Evolutionary conservation across 495 filamentous ascomycete genomes (phyloP).

Genomic region (Umbilicaria muhlenbergii): DNA sequence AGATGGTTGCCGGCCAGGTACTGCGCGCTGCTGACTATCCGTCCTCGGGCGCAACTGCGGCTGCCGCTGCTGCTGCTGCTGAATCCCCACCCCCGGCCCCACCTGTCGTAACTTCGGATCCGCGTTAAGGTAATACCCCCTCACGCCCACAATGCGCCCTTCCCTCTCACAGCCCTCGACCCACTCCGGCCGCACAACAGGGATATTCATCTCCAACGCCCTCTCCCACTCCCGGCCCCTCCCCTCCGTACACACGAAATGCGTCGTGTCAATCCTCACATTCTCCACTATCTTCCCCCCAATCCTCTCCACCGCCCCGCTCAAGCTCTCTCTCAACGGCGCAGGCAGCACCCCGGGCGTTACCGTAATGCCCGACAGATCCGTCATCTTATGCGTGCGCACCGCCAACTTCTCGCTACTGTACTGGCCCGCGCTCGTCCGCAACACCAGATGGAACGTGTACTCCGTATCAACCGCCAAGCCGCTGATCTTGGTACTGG

Average conservation of each 20-base stretch:
- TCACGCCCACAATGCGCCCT: conserved; percentile 83
- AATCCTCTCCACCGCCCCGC: conserved; percentile 65
- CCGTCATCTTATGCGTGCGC: conserved; percentile 96
- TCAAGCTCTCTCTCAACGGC: conserved; percentile 55
- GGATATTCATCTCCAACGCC: conserved; percentile 94
- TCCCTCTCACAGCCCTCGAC: conserved; percentile 85
- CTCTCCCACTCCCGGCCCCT: conserved; percentile 84
- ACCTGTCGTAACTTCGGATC: conserved; percentile 51
- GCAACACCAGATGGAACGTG: conserved; percentile 80
- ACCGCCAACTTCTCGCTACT: conserved; percentile 70
- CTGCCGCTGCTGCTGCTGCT: conserved; percentile 7
- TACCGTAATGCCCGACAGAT: conserved; percentile 89
- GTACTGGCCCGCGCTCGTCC: conserved; percentile 80
- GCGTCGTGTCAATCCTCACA: conserved; percentile 93
- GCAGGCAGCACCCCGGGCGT: conserved; percentile 77
- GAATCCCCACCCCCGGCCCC: conserved; percentile 23
- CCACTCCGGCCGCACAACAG: conserved; percentile 96
- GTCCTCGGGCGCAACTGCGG: conserved; percentile 19
- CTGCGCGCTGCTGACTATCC: conserved; percentile 16
- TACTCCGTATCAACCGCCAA: conserved; percentile 92
- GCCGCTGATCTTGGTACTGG: conserved; percentile 93
- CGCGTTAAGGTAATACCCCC: conserved; percentile 89
- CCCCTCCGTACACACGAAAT: conserved; percentile 97
- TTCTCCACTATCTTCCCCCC: conserved; percentile 82
- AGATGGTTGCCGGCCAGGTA: not conserved